These are phyloP conservation scores for Boletus insuetus DNA, from an alignment of 768 basidiomycete genomes.

Conservation along the genomic window DNA sequence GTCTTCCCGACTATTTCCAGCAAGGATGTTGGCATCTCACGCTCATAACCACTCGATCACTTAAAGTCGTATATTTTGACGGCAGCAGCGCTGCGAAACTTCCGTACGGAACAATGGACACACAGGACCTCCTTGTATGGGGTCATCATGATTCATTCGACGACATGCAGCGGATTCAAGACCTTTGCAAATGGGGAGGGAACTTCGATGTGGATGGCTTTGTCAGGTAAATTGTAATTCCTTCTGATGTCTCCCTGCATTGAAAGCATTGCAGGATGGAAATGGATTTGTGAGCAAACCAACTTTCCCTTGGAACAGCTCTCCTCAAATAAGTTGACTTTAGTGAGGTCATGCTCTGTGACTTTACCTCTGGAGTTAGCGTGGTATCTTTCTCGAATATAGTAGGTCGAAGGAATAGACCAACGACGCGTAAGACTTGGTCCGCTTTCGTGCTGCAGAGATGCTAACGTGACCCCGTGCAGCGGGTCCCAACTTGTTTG, in stretches of 20 bases:
- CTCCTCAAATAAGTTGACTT: not conserved
- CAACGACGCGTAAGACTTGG: not conserved
- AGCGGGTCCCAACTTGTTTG: not conserved
- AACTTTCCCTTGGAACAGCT: not conserved
- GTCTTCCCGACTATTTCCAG: not conserved
- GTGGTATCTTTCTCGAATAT: constrained; percentile 22
- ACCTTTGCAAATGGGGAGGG: constrained; percentile 45
- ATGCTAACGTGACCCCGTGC: not conserved
- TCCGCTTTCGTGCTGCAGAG: not conserved
- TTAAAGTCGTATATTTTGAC: constrained; percentile 52
- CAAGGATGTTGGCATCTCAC: constrained; percentile 19
- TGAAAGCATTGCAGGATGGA: constrained; percentile 21
- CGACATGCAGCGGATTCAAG: constrained; percentile 37
- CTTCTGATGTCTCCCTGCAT: not conserved
- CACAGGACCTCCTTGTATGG: constrained; percentile 48
- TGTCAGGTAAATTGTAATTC: constrained; percentile 33
- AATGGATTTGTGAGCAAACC: constrained; percentile 31
- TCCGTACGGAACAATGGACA: constrained; percentile 40
- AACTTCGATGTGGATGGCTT: constrained; percentile 43
- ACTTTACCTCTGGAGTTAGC: constrained; percentile 30
- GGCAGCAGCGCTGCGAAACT: constrained; percentile 48
- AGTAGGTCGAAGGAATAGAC: too few species aligned
- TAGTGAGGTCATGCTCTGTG: constrained; percentile 38
- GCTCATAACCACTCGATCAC: constrained; percentile 23
- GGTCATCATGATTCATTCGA: constrained; percentile 12